phyloP scores from a whole-genome alignment of 1,139 yeast genomes.

The Lodderomyces theae region DNA sequence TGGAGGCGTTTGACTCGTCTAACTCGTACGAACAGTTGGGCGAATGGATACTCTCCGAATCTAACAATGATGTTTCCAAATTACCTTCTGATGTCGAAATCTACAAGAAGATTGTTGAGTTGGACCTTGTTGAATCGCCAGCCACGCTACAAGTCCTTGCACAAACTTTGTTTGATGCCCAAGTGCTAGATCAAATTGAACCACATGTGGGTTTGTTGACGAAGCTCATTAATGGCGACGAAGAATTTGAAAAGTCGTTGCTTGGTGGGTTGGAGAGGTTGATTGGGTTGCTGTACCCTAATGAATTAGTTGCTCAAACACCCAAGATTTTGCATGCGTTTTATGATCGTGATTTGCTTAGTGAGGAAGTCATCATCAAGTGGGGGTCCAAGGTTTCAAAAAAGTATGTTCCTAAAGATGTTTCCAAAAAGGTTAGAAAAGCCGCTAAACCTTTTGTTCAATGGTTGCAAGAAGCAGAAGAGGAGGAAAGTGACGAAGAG shows the following conservation, averaged over 20 bases:
- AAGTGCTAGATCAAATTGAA: slow-evolving; percentile 68
- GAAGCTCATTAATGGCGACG: slow-evolving; percentile 65
- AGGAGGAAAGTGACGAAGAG: slow-evolving; percentile 63
- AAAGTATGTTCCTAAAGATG: slow-evolving; percentile 90
- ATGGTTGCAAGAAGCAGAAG: slow-evolving; percentile 96
- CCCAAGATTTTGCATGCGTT: slow-evolving; percentile 80
- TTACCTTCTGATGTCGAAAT: slow-evolving; percentile 86
- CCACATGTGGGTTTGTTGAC: slow-evolving; percentile 79
- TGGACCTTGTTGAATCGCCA: slow-evolving; percentile 69
- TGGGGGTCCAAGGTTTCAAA: slow-evolving; percentile 95
- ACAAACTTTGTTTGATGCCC: slow-evolving; percentile 81
- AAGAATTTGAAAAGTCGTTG: slow-evolving; percentile 77
- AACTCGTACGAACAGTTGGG: slow-evolving; percentile 72
- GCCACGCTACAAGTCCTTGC: slow-evolving; percentile 90
- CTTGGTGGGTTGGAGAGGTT: slow-evolving; percentile 96
- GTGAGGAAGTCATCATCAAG: slow-evolving; percentile 74
- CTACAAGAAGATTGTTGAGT: slow-evolving; percentile 81
- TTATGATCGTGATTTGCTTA: slow-evolving; percentile 78
- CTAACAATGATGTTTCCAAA: slow-evolving; percentile 52
- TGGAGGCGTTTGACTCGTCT: slow-evolving; percentile 47
- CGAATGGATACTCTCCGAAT: slow-evolving; percentile 70
- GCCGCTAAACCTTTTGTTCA: slow-evolving; percentile 94
- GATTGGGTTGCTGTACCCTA: slow-evolving; percentile 75
- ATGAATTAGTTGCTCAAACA: slow-evolving; percentile 64
- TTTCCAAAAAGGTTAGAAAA: slow-evolving; percentile 89